Evolutionary conservation across 352 stramenopile genomes (phyloP).

Genomic region (Phytophthora gonapodyides): DNA sequence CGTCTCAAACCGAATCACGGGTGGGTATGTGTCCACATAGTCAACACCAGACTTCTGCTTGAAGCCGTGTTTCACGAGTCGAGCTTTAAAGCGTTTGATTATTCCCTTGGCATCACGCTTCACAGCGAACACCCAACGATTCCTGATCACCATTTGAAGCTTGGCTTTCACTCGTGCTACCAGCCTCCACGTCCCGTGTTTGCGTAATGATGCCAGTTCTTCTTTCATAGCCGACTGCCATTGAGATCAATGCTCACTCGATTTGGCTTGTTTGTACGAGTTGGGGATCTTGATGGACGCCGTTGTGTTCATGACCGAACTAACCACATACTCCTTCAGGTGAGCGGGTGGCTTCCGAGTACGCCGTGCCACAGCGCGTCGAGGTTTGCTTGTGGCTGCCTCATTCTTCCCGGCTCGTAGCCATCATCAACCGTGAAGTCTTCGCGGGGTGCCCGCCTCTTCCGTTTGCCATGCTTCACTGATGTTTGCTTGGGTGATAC

Average conservation of each 20-base stretch:
- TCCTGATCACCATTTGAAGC: constrained; percentile 1
- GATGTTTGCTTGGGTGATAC: too few species aligned
- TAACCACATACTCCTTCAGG: constrained; percentile 10
- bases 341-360: not conserved
- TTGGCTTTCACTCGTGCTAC: not conserved
- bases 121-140: constrained; percentile 1
- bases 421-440: too few species aligned
- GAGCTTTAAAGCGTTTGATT: constrained; percentile 13
- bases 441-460: too few species aligned
- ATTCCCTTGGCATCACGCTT: constrained; percentile 8
- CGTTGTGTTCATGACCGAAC: constrained; percentile 12
- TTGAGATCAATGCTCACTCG: not conserved
- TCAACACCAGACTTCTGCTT: constrained; percentile 14
- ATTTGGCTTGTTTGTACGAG: constrained; percentile 11
- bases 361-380: too few species aligned
- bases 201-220: not conserved
- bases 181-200: constrained; percentile 7
- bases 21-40: constrained; percentile 12
- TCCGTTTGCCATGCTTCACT: too few species aligned
- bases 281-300: not conserved
- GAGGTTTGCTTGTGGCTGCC: too few species aligned
- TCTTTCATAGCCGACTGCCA: not conserved
- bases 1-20: constrained; percentile 14
- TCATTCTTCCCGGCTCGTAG: too few species aligned
- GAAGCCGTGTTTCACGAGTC: constrained; percentile 13